phyloP scores from a whole-genome alignment of 257 asterid species.

The Nicotiana undulata region DNA sequence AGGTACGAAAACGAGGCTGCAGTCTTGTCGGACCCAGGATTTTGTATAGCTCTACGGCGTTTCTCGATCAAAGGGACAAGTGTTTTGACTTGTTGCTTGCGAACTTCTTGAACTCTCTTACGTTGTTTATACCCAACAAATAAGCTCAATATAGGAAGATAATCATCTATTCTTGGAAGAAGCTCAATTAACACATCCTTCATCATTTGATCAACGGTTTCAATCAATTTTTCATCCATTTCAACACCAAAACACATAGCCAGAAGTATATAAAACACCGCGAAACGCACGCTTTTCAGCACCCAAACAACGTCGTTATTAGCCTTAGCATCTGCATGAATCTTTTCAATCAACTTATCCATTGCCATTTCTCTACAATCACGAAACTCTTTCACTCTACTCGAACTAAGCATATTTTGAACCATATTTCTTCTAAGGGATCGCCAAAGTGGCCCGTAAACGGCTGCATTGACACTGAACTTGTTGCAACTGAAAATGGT shows the following conservation, averaged over 20 bases:
- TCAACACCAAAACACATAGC: slow-evolving; percentile 83
- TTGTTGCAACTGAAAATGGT: slow-evolving; percentile 79
- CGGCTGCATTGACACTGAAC: slow-evolving; percentile 77
- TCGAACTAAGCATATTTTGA: slow-evolving; percentile 66
- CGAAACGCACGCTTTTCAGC: slow-evolving; percentile 61
- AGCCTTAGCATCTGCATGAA: slow-evolving; percentile 47
- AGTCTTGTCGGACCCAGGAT: slow-evolving; percentile 41
- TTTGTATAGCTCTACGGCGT: slow-evolving; percentile 41
- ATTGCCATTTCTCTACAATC: slow-evolving; percentile 48
- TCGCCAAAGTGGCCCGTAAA: slow-evolving; percentile 81
- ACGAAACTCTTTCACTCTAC: slow-evolving; percentile 47
- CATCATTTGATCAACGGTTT: slow-evolving; percentile 55
- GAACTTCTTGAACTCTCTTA: slow-evolving; percentile 48
- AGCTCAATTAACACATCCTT: slow-evolving; percentile 55
- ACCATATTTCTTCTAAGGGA: slow-evolving; percentile 88
- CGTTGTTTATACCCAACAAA: slow-evolving; percentile 61
- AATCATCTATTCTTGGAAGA: slow-evolving; percentile 84
- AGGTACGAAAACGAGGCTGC: slow-evolving; percentile 68
- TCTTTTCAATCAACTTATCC: slow-evolving; percentile 51
- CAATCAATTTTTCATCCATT: slow-evolving; percentile 63
- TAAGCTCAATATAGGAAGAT: slow-evolving; percentile 59
- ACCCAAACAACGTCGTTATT: slow-evolving; percentile 63
- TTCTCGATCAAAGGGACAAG: slow-evolving; percentile 57
- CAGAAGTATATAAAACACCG: slow-evolving; percentile 54
- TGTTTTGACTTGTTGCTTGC: slow-evolving; percentile 58